These are phyloP conservation scores for Pichia terricola DNA, from an alignment of 1,139 yeast genomes.

Conservation along the genomic window DNA sequence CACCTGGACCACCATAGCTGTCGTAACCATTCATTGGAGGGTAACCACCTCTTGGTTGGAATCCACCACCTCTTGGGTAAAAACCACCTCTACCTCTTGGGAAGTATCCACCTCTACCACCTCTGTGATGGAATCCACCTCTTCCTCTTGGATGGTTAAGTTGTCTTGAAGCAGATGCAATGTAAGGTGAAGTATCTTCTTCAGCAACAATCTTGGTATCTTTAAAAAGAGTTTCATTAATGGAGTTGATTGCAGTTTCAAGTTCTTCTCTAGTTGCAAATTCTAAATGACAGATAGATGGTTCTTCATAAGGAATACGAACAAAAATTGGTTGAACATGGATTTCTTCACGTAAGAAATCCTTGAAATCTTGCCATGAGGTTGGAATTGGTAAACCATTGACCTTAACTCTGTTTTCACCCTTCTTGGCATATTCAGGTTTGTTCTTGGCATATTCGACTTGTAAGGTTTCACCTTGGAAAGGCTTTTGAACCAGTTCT, in stretches of 20 bases:
- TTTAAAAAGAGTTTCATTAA: conserved; percentile 64
- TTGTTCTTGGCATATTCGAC: conserved; percentile 64
- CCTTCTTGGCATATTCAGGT: conserved; percentile 38
- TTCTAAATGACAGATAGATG: conserved; percentile 64
- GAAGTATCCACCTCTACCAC: conserved; percentile 21
- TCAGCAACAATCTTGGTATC: conserved; percentile 60
- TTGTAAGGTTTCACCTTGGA: conserved; percentile 53
- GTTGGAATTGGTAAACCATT: conserved; percentile 64
- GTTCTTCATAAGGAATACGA: conserved; percentile 60
- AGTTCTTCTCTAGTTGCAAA: conserved; percentile 68
- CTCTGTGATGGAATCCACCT: conserved; percentile 23
- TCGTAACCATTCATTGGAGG: conserved; percentile 17
- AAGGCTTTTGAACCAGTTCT: conserved; percentile 36
- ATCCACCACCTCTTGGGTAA: conserved; percentile 21
- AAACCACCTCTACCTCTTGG: conserved; percentile 23
- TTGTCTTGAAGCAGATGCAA: conserved; percentile 56
- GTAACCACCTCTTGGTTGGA: conserved; percentile 21
- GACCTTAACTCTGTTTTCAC: conserved; percentile 63
- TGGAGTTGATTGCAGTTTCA: conserved; percentile 55
- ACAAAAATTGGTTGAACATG: conserved; percentile 61
- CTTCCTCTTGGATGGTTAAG: conserved; percentile 31
- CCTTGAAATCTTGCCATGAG: conserved; percentile 82
- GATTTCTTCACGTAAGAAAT: conserved; percentile 63
- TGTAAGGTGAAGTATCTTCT: conserved; percentile 70
- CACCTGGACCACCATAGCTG: not conserved